Base-by-base conservation (phyloP, 1,284 basidiomycete species). In the Apiotrichum brassicae region DNA sequence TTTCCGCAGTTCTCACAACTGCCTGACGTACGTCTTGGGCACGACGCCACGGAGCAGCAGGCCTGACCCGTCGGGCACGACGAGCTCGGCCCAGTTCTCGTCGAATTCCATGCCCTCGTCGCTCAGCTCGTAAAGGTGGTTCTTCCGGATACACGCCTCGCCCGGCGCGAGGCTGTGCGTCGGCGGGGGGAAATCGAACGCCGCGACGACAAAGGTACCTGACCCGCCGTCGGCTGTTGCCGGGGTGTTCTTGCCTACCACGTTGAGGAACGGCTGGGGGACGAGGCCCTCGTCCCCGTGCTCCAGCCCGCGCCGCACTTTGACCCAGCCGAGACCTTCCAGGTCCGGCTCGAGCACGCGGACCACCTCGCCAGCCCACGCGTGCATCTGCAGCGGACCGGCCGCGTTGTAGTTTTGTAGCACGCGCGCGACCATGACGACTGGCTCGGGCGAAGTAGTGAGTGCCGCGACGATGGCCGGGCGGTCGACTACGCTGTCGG, bases 41-140 rank as follows among this genome's bases (percentile, higher is more conserved):
- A 59, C 57, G 24, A 56, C 40, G 36, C 57, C 47, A 43, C 48
- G 39, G 18, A 39, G 24, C 38, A 28, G 7, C 14, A 23, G 24
- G 19, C 47, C 41, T 18, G 34, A 42, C 7, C 43, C 43, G 16
- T 44, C 44, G 8, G 54, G 51, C 5, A 57, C 55, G 26, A 57
- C 48, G 6, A 59, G 38, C 50, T 59, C 58, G 30, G 45, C 49
- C 58, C 58, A 59, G 14, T 46, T 20, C 11, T 54, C 33, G 39
- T 56, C 58, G 26, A 48, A 59, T n/a, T 42, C 45, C 47, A 51
- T 49, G n/a, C 58, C 58, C 38, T 54, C 54, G 41, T 44, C 30
- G 8, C 44, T 48, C 19, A 59, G 55, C 48, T 59, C 58, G 55
- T 59, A 57, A 18, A 59, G 46, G 12, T 28, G 30, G 45, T 51